Base-by-base conservation (phyloP, 768 basidiomycete species). In the Boletus coccyginus region DNA sequence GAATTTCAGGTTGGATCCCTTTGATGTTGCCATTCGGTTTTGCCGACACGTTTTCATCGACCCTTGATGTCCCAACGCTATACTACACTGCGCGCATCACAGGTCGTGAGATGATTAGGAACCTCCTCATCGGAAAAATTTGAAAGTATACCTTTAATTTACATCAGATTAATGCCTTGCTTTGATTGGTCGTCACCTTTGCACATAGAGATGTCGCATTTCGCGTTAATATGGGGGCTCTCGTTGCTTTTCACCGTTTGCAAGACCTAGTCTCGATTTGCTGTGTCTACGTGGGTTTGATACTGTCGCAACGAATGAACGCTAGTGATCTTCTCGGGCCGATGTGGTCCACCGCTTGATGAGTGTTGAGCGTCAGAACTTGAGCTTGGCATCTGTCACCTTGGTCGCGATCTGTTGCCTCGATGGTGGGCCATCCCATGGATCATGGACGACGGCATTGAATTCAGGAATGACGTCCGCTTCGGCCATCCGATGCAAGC, bases 21-120 rank as follows among this genome's bases (percentile, higher is more conserved):
- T 75, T 87, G 44, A 98, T 98, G 96, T 70, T 98, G 58, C 94
- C 94, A 0, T 98, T 99, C 64, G 97, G 97, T 0, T 81, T 94
- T 53, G 86, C 88, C 31, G 97, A 99, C 72, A 78, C 77, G 5
- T 63, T 98, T 48, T 83, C 86, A 14, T 98, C 96, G 16, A 98
- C 96, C 3, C 82, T 98, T 19, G 96, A 99, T 74, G 61, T 92
- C 55, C 81, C 82, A 16, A 91, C 94, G 1, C 73, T 97, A 50
- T 94, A 87, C 69, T 78, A 86, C 62, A 98, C 94, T 0, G 74
- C 80, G 9, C 75, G 83, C 32, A 81, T 96, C 58, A 92, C 93
- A 0, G 94, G 73, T 6, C 78, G 92, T 57, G 94, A 97, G 76
- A 97, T 91, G 71, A 73, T 87, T 52, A 76, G 72, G 55, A 99